Percentiles rank a stretch among this genome's conserved stretches.
Evolutionary conservation across 1,284 basidiomycete genomes (phyloP).

Genomic region (Cryptococcus sp.): DNA sequence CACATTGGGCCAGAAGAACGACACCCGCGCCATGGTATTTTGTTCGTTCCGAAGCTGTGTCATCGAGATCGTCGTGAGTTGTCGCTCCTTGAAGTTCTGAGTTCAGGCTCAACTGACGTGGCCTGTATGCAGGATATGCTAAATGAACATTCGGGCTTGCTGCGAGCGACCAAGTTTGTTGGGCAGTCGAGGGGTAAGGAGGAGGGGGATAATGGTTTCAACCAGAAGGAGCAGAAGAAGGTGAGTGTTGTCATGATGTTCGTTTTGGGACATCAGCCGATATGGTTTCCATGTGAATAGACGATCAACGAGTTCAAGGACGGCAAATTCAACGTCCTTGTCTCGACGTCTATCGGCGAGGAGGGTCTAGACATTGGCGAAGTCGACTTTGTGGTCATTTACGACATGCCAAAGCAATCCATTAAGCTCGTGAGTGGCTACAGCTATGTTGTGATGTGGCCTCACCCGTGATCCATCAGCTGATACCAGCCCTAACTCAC

Average conservation of each 20-base stretch:
- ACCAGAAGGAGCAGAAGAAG: conserved; percentile 86
- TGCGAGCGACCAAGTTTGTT: conserved; percentile 79
- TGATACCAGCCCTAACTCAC: conserved; percentile 1
- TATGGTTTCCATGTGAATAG: conserved; percentile 11
- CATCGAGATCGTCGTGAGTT: conserved; percentile 73
- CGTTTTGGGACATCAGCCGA: not conserved
- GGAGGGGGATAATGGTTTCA: conserved; percentile 71
- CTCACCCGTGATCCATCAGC: not conserved
- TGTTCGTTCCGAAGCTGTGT: conserved; percentile 84
- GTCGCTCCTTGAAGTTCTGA: not conserved
- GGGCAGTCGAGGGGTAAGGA: conserved; percentile 85
- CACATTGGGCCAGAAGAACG: conserved; percentile 47
- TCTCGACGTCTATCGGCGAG: conserved; percentile 96
- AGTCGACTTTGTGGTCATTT: conserved; percentile 95
- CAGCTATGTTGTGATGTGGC: not conserved
- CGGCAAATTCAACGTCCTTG: conserved; percentile 86
- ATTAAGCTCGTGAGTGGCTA: conserved; percentile 77
- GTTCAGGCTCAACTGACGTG: no score
- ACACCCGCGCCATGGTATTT: conserved; percentile 93
- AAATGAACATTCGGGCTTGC: conserved; percentile 66
- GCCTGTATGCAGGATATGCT: conserved; percentile 55
- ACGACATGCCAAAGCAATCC: conserved; percentile 93
- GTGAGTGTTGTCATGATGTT: conserved; percentile 52
- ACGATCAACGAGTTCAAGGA: conserved; percentile 76
- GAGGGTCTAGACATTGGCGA: conserved; percentile 99